A percentile compares a stretch with the other conserved stretches of the same genome.
Conservation (phyloP, 306 rosid species). For the Lathyrus tuberosus region DNA sequence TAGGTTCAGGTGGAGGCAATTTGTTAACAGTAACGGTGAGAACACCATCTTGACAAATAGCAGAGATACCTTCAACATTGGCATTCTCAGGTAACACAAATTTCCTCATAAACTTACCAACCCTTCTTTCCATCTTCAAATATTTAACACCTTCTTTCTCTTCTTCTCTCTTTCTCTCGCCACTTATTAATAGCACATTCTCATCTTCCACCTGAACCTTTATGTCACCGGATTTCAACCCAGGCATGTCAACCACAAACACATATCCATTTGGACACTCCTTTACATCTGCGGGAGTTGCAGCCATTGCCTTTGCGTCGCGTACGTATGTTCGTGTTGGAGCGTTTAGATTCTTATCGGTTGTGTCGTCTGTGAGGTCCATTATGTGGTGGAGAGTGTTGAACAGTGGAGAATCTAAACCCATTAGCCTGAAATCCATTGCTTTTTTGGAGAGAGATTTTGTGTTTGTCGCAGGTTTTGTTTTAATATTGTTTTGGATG, state of each 20-base stretch:
- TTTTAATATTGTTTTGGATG: neutral
- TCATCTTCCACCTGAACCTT: conserved; percentile 92
- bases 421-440: conserved; percentile 78
- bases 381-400: conserved; percentile 64
- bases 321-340: conserved; percentile 70
- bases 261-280: conserved; percentile 64
- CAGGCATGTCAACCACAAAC: conserved; percentile 91
- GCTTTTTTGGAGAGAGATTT: neutral
- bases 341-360: conserved; percentile 56
- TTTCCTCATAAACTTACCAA: conserved; percentile 85
- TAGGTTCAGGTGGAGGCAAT: conserved; percentile 92
- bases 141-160: conserved; percentile 78
- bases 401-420: conserved; percentile 65
- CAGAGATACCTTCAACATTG: conserved; percentile 59
- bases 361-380: conserved; percentile 50
- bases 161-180: conserved; percentile 91
- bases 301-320: conserved; percentile 87
- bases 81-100: conserved; percentile 91
- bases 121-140: conserved; percentile 86
- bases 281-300: conserved; percentile 85
- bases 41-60: conserved; percentile 81
- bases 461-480: neutral
- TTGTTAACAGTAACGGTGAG: conserved; percentile 74
- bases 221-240: conserved; percentile 75
- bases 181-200: conserved; percentile 69